These are phyloP conservation scores for Colletotrichum salicis DNA, from an alignment of 2,329 filamentous ascomycete genomes.

Conservation along the genomic window DNA sequence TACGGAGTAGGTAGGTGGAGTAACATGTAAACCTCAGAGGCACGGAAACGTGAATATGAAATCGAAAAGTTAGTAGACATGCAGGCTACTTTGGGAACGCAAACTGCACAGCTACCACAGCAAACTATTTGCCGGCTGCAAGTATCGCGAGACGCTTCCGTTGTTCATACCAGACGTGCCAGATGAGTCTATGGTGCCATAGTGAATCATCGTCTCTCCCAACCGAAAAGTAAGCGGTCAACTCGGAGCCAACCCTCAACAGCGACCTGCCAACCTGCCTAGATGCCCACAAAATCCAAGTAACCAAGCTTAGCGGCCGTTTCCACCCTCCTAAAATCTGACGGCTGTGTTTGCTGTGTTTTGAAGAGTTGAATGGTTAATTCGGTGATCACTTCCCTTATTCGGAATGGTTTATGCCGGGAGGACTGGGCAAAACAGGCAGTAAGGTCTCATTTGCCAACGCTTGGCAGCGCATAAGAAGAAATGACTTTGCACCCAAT, in stretches of 20 bases:
- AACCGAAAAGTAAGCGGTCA: not conserved
- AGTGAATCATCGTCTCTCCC: not conserved
- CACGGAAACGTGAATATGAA: not conserved
- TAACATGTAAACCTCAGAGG: not conserved
- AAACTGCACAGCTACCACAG: not conserved
- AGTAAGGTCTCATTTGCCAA: not conserved
- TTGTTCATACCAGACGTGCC: not conserved
- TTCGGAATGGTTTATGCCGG: not conserved
- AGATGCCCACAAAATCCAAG: not conserved
- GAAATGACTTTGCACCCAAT: not conserved
- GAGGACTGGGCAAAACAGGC: not conserved
- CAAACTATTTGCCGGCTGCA: not conserved
- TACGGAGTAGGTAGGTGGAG: not conserved
- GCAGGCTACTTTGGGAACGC: not conserved
- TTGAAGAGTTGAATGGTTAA: not conserved
- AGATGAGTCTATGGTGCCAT: too few species aligned
- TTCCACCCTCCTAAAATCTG: not conserved
- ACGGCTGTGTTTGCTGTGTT: not conserved
- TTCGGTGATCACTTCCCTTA: not conserved
- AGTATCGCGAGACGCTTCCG: not conserved
- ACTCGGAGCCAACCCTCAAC: not conserved
- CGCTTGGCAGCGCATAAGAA: constrained; percentile 4
- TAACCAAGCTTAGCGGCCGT: not conserved
- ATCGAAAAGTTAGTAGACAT: not conserved
- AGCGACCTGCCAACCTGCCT: too few species aligned